Percentiles rank a stretch among this genome's conserved stretches.
These are phyloP conservation scores for Fusarium guadeloupense DNA, from an alignment of 2,329 filamentous ascomycete species.

Conservation along the genomic window DNA sequence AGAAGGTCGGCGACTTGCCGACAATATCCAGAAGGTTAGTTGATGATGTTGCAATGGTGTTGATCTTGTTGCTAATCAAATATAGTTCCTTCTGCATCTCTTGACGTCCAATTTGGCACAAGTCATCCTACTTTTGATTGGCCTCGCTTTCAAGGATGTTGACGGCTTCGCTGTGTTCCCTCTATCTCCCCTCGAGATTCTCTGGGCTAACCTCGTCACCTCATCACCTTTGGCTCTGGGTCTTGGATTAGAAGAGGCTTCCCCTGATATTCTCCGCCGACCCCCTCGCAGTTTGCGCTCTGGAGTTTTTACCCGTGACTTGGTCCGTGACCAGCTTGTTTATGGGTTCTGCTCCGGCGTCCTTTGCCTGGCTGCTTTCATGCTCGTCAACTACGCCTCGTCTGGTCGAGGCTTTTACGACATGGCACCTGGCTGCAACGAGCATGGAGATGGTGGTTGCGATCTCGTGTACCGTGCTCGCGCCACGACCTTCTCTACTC, in stretches of 20 bases:
- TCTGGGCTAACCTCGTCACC: slow-evolving; percentile 81
- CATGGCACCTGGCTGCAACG: slow-evolving; percentile 68
- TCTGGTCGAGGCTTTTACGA: slow-evolving; percentile 56
- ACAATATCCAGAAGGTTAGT: slow-evolving; percentile 77
- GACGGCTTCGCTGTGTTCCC: slow-evolving; percentile 71
- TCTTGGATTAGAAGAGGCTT: slow-evolving; percentile 74
- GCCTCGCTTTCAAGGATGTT: slow-evolving; percentile 72
- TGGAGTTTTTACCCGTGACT: slow-evolving; percentile 71
- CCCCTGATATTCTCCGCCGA: slow-evolving; percentile 72
- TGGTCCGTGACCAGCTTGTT: slow-evolving; percentile 72
- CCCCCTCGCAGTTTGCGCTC: slow-evolving; percentile 69
- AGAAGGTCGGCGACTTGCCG: slow-evolving; percentile 74
- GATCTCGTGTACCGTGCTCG: slow-evolving; percentile 70
- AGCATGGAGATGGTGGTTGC: slow-evolving; percentile 60
- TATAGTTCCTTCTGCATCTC: slow-evolving; percentile 69
- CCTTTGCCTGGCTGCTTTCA: slow-evolving; percentile 69
- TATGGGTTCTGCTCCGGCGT: slow-evolving; percentile 72
- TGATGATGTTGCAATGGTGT: background rate
- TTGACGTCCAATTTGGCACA: slow-evolving; percentile 76
- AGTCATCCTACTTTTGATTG: slow-evolving; percentile 73
- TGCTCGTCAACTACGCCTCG: slow-evolving; percentile 64
- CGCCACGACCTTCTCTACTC: slow-evolving; percentile 73
- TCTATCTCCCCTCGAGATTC: slow-evolving; percentile 75
- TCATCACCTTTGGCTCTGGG: slow-evolving; percentile 77
- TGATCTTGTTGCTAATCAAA: slow-evolving; percentile 21